A percentile compares a stretch with the other conserved stretches of the same genome.
Conservation (phyloP, 139 green algal species). For the Coelastrella sp. region DNA sequence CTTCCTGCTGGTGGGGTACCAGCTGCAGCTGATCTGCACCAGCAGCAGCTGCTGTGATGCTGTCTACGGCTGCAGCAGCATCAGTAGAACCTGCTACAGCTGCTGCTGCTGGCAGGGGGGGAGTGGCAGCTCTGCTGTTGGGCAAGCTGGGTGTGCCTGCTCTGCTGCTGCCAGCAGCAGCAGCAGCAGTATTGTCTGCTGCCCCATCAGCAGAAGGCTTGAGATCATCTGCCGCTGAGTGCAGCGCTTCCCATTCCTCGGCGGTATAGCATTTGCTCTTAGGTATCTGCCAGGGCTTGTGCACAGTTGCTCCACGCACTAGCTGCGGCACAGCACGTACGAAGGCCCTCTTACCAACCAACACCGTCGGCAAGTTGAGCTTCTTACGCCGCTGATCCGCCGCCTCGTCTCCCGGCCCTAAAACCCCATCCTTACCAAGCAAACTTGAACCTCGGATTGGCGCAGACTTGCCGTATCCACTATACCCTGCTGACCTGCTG, state of each 20-base stretch:
- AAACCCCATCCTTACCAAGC: neutral
- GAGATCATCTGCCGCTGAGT: too few relatives aligned
- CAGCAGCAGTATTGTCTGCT: neutral
- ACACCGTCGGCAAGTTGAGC: constrained; percentile 31
- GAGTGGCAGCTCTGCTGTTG: neutral
- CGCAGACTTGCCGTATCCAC: neutral
- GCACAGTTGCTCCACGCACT: constrained; percentile 51
- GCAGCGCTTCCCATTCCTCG: constrained; percentile 59
- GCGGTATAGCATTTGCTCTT: constrained; percentile 52
- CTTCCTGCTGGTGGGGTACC: constrained; percentile 23
- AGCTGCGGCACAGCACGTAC: constrained; percentile 77
- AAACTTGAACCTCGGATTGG: neutral
- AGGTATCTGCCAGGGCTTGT: constrained; percentile 63
- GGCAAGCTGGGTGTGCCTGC: neutral
- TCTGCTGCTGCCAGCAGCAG: neutral
- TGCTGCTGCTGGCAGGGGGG: neutral
- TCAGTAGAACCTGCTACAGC: neutral
- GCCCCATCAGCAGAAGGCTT: constrained; percentile 19
- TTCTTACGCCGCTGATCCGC: neutral
- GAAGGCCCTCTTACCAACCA: constrained; percentile 84
- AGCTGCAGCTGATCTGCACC: neutral
- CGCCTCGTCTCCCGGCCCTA: neutral
- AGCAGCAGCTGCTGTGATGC: neutral
- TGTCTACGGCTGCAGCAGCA: too few relatives aligned
- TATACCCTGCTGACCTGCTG: constrained; percentile 17